These are phyloP conservation scores for Oryza punctata DNA, from an alignment of 176 grass and related monocot genomes.

Conservation along the genomic window DNA sequence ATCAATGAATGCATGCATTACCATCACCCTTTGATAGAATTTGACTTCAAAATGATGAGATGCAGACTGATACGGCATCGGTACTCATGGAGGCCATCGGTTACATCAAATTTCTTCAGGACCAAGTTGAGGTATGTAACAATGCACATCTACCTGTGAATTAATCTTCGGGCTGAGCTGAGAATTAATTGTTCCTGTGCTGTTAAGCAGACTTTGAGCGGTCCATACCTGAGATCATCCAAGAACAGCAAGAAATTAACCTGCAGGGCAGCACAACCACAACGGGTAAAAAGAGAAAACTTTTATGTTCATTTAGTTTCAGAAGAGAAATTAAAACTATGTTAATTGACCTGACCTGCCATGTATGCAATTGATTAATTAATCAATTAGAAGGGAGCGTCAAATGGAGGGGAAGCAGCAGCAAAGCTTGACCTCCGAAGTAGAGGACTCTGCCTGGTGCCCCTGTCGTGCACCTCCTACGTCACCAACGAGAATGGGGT, in stretches of 20 bases:
- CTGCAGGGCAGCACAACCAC: conserved; percentile 47
- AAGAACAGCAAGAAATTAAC: conserved; percentile 60
- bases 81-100: conserved; percentile 98
- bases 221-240: conserved; percentile 78
- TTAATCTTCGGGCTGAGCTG: conserved; percentile 7
- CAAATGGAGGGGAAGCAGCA: conserved; percentile 25
- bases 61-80: conserved; percentile 93
- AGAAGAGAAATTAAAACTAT: background rate
- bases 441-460: conserved; percentile 89
- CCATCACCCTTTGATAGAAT: background rate
- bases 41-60: background rate
- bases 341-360: background rate
- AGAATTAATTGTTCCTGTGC: background rate
- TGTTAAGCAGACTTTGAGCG: conserved; percentile 66
- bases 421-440: conserved; percentile 70
- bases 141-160: background rate
- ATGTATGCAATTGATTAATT: background rate
- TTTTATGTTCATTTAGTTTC: too few relatives aligned
- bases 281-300: conserved; percentile 36
- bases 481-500: conserved; percentile 80
- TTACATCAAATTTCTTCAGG: conserved; percentile 95
- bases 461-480: conserved; percentile 88
- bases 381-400: background rate
- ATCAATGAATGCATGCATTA: background rate
- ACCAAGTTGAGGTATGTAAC: conserved; percentile 80